Conservation (phyloP, 2,329 filamentous ascomycete species). For the Sarocladiaceae sp. region DNA sequence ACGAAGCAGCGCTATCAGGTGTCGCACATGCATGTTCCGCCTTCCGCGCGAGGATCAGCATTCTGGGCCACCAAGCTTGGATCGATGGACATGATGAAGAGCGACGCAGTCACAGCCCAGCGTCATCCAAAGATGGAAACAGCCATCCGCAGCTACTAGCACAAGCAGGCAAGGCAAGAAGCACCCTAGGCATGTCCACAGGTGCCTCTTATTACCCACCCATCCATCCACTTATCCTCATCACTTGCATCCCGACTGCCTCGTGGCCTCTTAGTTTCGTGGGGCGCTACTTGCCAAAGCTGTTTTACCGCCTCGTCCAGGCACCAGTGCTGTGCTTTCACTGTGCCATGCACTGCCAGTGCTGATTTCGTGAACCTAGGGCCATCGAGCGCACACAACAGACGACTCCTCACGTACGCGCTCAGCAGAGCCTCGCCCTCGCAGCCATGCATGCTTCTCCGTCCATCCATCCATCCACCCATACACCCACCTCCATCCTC, state of each 20-base stretch:
- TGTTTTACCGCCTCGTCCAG: too few relatives aligned
- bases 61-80: background rate
- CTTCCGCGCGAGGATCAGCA: background rate
- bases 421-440: too few relatives aligned
- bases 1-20: too few relatives aligned
- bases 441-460: too few relatives aligned
- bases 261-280: conserved; percentile 6
- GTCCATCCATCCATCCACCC: background rate
- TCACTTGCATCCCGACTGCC: background rate
- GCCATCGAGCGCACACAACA: too few relatives aligned
- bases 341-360: background rate
- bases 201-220: too few relatives aligned
- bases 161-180: too few relatives aligned
- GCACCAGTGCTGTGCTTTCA: background rate
- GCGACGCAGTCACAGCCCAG: background rate
- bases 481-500: background rate
- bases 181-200: too few relatives aligned
- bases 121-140: background rate
- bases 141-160: background rate
- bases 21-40: background rate
- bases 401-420: too few relatives aligned
- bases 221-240: background rate
- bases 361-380: background rate
- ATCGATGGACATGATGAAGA: background rate
- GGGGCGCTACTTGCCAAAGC: too few relatives aligned